Evolutionary conservation across 768 basidiomycete genomes (phyloP).

Genomic region (Russula lepida): DNA sequence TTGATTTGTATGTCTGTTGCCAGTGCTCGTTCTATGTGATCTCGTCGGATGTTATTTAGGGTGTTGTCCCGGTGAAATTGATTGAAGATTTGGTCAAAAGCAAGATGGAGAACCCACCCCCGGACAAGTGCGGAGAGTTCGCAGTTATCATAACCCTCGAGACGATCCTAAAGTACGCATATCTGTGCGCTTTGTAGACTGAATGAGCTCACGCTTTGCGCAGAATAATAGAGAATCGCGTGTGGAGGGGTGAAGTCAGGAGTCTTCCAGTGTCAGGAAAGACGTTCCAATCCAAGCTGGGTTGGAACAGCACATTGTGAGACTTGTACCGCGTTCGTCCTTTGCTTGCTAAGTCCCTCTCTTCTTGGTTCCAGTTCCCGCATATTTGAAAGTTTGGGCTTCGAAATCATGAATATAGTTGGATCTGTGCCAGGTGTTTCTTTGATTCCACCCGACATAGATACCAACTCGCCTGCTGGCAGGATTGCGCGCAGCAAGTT

Average conservation of each 20-base stretch:
- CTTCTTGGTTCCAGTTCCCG: slow-evolving; percentile 26
- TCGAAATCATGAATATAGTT: slow-evolving; percentile 24
- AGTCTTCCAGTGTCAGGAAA: slow-evolving; percentile 44
- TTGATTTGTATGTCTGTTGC: slow-evolving; percentile 79
- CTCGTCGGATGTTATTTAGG: slow-evolving; percentile 61
- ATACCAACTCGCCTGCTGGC: slow-evolving; percentile 38
- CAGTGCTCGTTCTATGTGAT: slow-evolving; percentile 73
- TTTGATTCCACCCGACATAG: slow-evolving; percentile 49
- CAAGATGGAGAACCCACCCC: slow-evolving; percentile 48
- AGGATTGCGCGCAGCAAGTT: slow-evolving; percentile 50
- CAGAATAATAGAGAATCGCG: slow-evolving; percentile 66
- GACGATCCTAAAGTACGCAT: slow-evolving; percentile 54
- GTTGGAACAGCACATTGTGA: slow-evolving; percentile 55
- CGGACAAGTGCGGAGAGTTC: slow-evolving; percentile 46
- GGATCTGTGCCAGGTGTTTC: slow-evolving; percentile 32
- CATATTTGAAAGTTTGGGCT: slow-evolving; percentile 37
- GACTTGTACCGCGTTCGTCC: slow-evolving; percentile 21
- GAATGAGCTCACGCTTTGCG: slow-evolving; percentile 11
- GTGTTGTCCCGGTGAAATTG: slow-evolving; percentile 55
- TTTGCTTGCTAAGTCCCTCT: not conserved
- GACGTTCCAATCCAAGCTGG: slow-evolving; percentile 55
- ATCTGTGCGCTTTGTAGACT: not conserved
- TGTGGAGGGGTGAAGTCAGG: slow-evolving; percentile 64
- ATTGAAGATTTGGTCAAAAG: slow-evolving; percentile 59
- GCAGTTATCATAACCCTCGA: slow-evolving; percentile 53